Conservation (phyloP, 768 basidiomycete genomes). For the Lentinula guzmanii region DNA sequence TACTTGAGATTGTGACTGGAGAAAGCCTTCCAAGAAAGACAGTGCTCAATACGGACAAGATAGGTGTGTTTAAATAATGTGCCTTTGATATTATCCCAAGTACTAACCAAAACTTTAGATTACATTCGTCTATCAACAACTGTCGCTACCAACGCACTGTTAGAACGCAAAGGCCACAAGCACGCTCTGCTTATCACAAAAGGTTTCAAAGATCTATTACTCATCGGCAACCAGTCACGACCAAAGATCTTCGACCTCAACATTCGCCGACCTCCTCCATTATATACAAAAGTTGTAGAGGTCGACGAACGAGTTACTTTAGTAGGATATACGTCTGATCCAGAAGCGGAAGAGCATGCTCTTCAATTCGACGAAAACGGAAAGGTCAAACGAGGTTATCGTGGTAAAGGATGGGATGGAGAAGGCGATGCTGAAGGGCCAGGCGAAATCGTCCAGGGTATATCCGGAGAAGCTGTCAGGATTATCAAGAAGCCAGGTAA, state of each 20-base stretch:
- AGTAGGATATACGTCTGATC: constrained; percentile 90
- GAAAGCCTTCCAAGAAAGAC: constrained; percentile 59
- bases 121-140: constrained; percentile 92
- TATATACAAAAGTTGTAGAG: constrained; percentile 75
- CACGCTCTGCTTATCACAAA: constrained; percentile 89
- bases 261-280: constrained; percentile 68
- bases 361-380: constrained; percentile 74
- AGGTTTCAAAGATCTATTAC: constrained; percentile 86
- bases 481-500: constrained; percentile 70
- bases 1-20: constrained; percentile 74
- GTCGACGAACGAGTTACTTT: constrained; percentile 91
- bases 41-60: constrained; percentile 71
- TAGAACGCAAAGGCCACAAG: constrained; percentile 91
- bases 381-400: constrained; percentile 58
- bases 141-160: constrained; percentile 91
- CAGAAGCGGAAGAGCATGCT: constrained; percentile 67
- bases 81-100: background rate
- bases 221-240: constrained; percentile 93
- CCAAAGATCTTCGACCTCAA: constrained; percentile 94
- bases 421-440: constrained; percentile 68
- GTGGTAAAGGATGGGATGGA: constrained; percentile 75
- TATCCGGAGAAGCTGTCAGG: constrained; percentile 87
- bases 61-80: constrained; percentile 42
- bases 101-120: constrained; percentile 37
- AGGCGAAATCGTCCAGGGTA: constrained; percentile 72